Evolutionary conservation across 202 grass and related monocot species (phyloP).

Genomic region (Hordeum pubiflorum): DNA sequence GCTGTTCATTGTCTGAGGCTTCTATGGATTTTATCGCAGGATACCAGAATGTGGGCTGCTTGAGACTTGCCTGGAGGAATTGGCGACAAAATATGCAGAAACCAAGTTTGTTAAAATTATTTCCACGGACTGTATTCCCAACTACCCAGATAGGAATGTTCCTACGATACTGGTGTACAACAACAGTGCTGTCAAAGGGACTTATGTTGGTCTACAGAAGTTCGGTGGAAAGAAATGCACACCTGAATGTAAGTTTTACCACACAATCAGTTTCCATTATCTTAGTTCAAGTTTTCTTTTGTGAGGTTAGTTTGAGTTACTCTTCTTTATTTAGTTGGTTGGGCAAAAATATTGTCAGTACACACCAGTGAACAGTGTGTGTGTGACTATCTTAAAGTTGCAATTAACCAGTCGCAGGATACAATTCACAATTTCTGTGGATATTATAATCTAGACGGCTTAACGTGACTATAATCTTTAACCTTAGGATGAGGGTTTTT

Average conservation of each 20-base stretch:
- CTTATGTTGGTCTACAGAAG: constrained; percentile 68
- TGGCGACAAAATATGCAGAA: constrained; percentile 65
- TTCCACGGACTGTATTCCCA: constrained; percentile 89
- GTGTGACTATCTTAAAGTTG: background rate
- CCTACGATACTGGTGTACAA: constrained; percentile 97
- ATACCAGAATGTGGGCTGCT: constrained; percentile 84
- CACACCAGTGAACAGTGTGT: background rate
- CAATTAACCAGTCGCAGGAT: background rate
- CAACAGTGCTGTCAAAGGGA: constrained; percentile 93
- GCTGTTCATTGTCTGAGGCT: background rate
- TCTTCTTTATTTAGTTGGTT: background rate
- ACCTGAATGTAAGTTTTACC: constrained; percentile 71
- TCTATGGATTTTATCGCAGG: constrained; percentile 39
- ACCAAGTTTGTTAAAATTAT: constrained; percentile 99
- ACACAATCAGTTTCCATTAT: background rate
- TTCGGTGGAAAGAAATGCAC: constrained; percentile 83
- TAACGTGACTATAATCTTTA: background rate
- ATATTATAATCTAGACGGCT: background rate
- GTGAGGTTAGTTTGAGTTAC: background rate
- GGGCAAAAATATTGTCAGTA: background rate
- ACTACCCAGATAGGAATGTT: constrained; percentile 85
- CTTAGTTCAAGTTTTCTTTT: background rate
- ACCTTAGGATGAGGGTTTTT: background rate
- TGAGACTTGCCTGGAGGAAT: constrained; percentile 73
- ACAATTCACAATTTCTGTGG: background rate